Conservation (phyloP, 768 basidiomycete genomes). For the Saitozyma podzolica region DNA sequence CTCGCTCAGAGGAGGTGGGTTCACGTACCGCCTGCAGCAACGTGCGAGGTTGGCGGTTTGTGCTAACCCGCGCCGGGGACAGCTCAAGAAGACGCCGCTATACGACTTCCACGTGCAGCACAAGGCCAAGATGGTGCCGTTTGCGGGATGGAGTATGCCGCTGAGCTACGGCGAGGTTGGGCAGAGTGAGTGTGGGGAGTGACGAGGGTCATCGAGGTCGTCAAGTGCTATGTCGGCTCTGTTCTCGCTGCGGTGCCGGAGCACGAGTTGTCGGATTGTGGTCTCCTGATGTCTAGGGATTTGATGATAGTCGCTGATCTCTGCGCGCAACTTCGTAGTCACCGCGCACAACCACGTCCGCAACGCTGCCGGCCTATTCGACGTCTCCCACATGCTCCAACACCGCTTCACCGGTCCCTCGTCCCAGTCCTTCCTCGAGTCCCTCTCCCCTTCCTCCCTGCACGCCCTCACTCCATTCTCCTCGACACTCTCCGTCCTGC, state of each 20-base stretch:
- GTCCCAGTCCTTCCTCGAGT: slow-evolving; percentile 77
- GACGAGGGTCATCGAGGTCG: too few species aligned
- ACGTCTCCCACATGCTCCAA: slow-evolving; percentile 99
- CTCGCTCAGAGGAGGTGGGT: too few species aligned
- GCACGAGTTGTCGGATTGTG: background rate
- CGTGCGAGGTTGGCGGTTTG: too few species aligned
- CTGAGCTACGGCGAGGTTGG: slow-evolving; percentile 78
- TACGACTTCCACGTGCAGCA: slow-evolving; percentile 80
- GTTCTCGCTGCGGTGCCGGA: background rate
- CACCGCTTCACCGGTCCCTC: slow-evolving; percentile 77
- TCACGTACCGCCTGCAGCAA: too few species aligned
- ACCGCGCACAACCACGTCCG: slow-evolving; percentile 89
- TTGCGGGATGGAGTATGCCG: slow-evolving; percentile 95
- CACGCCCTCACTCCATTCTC: slow-evolving; percentile 66
- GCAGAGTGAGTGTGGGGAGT: slow-evolving; percentile 60
- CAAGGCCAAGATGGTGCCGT: slow-evolving; percentile 92
- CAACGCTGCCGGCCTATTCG: slow-evolving; percentile 79
- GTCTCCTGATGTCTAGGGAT: background rate
- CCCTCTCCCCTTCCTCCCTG: slow-evolving; percentile 83
- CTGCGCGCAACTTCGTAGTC: slow-evolving; percentile 56
- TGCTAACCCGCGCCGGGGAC: too few species aligned
- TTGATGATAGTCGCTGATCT: background rate
- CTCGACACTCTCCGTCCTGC: slow-evolving; percentile 82
- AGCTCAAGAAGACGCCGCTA: slow-evolving; percentile 60
- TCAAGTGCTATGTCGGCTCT: background rate